Base-by-base conservation (phyloP, 78 protist genomes). In the Tieghemostelium lacteum region DNA sequence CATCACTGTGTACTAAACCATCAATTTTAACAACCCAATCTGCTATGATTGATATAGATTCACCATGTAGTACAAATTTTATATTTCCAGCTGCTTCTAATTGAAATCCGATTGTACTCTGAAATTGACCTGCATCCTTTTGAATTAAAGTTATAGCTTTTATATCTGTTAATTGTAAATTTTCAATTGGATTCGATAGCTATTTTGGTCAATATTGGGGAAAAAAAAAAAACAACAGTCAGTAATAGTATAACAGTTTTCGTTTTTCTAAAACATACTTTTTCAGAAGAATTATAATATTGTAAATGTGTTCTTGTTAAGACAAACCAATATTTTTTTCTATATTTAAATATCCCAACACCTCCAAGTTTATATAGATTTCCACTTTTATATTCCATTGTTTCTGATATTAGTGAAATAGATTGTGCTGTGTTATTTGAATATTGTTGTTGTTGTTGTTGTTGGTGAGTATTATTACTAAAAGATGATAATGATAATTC, bases 21-120 rank as follows among this genome's bases (percentile, higher is more conserved):
- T 83, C 78, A 12, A 83, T 22, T 26, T 83, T 83, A 16, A 83
- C 37, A 3, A 83, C 78, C 91, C 91, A 83, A 58, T 83, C 91
- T 31, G 91, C 91, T 4, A 83, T 8, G 7, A 62, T 19, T 29
- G 80, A 70, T 10, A 83, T 20, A n/a, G 91, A 63, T 28, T 58
- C 63, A 6, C 40, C 29, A 24, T 83, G 91, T 39, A 83, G 10
- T 14, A 69, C 66, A 19, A 83, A 69, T 66, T 61, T 65, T 0
- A 17, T 45, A 20, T 20, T 31, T 24, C 29, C 7, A 14, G 58
- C 40, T 55, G 66, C 57, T 60, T 69, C 80, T 40, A 69, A 42
- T 16, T 40, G 28, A 60, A 69, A 69, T 55, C 80, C 91, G 69
- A 58, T 63, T 7, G 78, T 83, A 5, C 72, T 37, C 42, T 40